Conservation (phyloP, 2,329 filamentous ascomycete genomes). For the Phialophora chinensis region DNA sequence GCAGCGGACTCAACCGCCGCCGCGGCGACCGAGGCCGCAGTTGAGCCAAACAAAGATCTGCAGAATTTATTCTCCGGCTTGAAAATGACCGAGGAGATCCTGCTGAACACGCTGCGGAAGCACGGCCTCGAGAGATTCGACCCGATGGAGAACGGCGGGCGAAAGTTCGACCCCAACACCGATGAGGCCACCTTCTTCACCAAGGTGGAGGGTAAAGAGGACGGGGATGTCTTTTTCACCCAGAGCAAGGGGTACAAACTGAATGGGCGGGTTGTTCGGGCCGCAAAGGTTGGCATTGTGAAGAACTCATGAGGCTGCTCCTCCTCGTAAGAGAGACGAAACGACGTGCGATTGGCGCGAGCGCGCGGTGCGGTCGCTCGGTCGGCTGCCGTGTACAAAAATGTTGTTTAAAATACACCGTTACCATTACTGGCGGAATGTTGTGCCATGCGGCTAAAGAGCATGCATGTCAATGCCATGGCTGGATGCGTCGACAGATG, state of each 20-base stretch:
- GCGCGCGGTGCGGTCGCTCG: background rate
- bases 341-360: background rate
- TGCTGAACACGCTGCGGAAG: conserved; percentile 88
- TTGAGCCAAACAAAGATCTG: conserved; percentile 70
- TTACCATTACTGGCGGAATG: background rate
- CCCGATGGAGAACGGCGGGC: conserved; percentile 67
- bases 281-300: conserved; percentile 94
- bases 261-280: conserved; percentile 86
- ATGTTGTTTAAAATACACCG: background rate
- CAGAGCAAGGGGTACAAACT: conserved; percentile 96
- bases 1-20: conserved; percentile 29
- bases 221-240: conserved; percentile 86
- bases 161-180: conserved; percentile 94
- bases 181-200: conserved; percentile 98
- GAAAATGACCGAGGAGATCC: conserved; percentile 90
- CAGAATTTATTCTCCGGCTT: conserved; percentile 83
- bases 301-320: conserved; percentile 67
- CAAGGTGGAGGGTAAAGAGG: conserved; percentile 82
- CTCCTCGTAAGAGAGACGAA: background rate
- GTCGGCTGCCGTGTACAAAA: conserved; percentile 1
- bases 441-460: background rate
- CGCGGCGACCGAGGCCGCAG: conserved; percentile 30
- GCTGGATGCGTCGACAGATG: background rate
- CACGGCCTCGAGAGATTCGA: conserved; percentile 91
- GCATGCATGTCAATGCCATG: background rate